Percentiles rank a stretch among this genome's conserved stretches.
phyloP scores from a whole-genome alignment of 1,139 yeast species.

The Blastobotrys illinoisensis region DNA sequence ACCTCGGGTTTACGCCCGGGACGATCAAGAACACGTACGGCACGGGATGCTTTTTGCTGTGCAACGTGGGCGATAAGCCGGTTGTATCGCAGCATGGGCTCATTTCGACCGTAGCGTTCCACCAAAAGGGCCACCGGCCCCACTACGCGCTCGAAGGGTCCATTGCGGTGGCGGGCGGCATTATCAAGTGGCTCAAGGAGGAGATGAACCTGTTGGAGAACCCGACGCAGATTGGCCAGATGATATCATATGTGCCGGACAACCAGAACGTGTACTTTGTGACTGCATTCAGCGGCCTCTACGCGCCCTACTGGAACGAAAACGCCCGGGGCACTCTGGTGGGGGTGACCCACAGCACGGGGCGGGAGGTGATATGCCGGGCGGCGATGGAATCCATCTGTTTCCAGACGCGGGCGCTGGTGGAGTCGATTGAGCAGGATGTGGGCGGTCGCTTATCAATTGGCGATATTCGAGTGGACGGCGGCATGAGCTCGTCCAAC shows the following conservation, averaged over 20 bases:
- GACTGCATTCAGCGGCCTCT: slow-evolving; percentile 90
- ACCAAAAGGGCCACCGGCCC: slow-evolving; percentile 55
- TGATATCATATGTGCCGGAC: slow-evolving; percentile 74
- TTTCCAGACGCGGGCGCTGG: slow-evolving; percentile 85
- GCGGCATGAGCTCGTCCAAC: slow-evolving; percentile 91
- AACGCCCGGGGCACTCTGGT: slow-evolving; percentile 89
- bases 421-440: slow-evolving; percentile 85
- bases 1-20: slow-evolving; percentile 76
- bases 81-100: slow-evolving; percentile 70
- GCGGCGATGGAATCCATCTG: slow-evolving; percentile 96
- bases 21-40: slow-evolving; percentile 97
- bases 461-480: slow-evolving; percentile 65
- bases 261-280: slow-evolving; percentile 93
- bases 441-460: slow-evolving; percentile 48
- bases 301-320: slow-evolving; percentile 95
- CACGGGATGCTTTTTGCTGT: slow-evolving; percentile 87
- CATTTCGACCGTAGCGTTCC: slow-evolving; percentile 82
- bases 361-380: slow-evolving; percentile 82
- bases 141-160: slow-evolving; percentile 93
- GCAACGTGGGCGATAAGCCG: slow-evolving; percentile 68
- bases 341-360: slow-evolving; percentile 87
- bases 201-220: slow-evolving; percentile 75
- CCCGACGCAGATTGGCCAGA: slow-evolving; percentile 85
- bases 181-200: slow-evolving; percentile 91
- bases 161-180: slow-evolving; percentile 93